These are phyloP conservation scores for Diaporthe longicolla DNA, from an alignment of 2,329 filamentous ascomycete genomes.

Conservation along the genomic window DNA sequence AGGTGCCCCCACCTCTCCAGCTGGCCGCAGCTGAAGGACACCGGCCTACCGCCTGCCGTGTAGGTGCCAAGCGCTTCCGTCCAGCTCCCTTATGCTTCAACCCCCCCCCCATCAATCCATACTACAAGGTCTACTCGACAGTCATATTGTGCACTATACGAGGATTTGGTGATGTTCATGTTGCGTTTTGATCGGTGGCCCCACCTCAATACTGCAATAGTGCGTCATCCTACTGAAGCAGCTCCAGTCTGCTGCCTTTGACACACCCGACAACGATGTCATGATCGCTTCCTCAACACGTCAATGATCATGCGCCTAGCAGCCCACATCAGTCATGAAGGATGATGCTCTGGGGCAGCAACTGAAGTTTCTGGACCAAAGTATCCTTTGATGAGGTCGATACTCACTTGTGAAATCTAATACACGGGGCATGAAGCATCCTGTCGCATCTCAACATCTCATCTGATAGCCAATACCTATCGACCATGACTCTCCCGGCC, in stretches of 20 bases:
- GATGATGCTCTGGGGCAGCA: not conserved
- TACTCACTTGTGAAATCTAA: not conserved
- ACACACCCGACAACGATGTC: not conserved
- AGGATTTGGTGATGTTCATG: not conserved
- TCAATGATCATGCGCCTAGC: not conserved
- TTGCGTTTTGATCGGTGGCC: not conserved
- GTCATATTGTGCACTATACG: not conserved
- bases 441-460: not conserved
- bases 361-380: not conserved
- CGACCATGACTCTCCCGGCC: constrained; percentile 62
- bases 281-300: not conserved
- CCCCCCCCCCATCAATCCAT: not conserved
- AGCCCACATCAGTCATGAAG: not conserved
- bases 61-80: not conserved
- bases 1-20: not conserved
- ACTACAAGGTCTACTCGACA: not conserved
- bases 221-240: not conserved
- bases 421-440: not conserved
- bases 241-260: not conserved
- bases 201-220: not conserved
- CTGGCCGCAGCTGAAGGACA: not conserved
- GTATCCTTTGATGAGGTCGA: not conserved
- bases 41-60: not conserved
- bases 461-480: not conserved
- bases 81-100: not conserved